Evolutionary conservation across 768 basidiomycete species (phyloP).

Genomic region (Naematelia encephala): DNA sequence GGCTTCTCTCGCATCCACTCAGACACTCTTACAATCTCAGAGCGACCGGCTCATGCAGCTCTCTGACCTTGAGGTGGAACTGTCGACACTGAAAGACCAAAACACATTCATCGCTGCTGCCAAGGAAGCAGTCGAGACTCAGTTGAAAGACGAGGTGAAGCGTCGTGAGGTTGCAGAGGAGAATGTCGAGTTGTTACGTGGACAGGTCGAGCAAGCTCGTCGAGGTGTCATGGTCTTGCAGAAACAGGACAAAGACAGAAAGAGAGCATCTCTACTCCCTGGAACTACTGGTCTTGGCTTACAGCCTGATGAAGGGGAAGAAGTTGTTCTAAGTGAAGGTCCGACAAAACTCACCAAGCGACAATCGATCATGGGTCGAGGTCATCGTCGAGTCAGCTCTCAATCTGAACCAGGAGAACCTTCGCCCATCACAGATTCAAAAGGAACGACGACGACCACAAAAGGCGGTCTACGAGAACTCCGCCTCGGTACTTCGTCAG

Average conservation of each 20-base stretch:
- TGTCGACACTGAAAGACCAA: slow-evolving; percentile 33
- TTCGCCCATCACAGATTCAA: neutral
- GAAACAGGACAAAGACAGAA: slow-evolving; percentile 45
- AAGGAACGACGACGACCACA: neutral
- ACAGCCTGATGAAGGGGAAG: slow-evolving; percentile 10
- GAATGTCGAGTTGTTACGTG: slow-evolving; percentile 32
- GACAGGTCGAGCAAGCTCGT: slow-evolving; percentile 46
- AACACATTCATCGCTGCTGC: slow-evolving; percentile 40
- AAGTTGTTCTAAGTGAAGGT: slow-evolving; percentile 1
- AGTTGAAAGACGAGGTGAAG: slow-evolving; percentile 38
- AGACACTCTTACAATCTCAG: slow-evolving; percentile 30
- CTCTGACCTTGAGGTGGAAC: slow-evolving; percentile 28
- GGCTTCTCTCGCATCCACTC: slow-evolving; percentile 28
- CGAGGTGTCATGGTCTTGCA: slow-evolving; percentile 43
- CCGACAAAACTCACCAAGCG: slow-evolving; percentile 28
- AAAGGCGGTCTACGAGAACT: slow-evolving; percentile 41
- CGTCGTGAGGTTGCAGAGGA: slow-evolving; percentile 47
- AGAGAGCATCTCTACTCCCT: slow-evolving; percentile 7
- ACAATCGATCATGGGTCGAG: slow-evolving; percentile 23
- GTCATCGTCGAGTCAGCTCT: slow-evolving; percentile 29
- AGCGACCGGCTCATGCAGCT: slow-evolving; percentile 20
- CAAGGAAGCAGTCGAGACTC: slow-evolving; percentile 44
- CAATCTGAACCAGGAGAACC: slow-evolving; percentile 31
- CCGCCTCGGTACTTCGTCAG: slow-evolving; percentile 13
- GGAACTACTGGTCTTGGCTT: slow-evolving; percentile 15